Percentiles rank a stretch among this genome's conserved stretches.
Conservation (phyloP, 202 grass and related monocot species). For the Schoenoplectus triqueter region DNA sequence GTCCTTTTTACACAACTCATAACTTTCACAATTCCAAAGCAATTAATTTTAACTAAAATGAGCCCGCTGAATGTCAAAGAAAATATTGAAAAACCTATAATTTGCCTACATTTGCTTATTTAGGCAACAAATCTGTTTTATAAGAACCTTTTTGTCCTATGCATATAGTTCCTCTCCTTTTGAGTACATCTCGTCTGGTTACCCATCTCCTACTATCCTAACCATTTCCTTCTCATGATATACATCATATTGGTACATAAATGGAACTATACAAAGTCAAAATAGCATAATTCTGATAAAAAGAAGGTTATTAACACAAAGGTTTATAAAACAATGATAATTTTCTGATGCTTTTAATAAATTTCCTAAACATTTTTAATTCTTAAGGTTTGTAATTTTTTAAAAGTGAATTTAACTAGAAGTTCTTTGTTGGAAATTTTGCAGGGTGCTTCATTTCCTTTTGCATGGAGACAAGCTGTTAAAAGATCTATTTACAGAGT, state of each 20-base stretch:
- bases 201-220: conserved; percentile 23
- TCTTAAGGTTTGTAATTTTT: not conserved
- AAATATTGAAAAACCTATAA: not conserved
- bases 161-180: not conserved
- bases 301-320: not conserved
- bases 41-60: no score
- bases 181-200: not conserved
- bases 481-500: conserved; percentile 86
- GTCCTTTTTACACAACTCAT: not conserved
- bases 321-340: not conserved
- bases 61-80: not conserved
- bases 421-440: conserved; percentile 47
- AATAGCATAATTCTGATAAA: conserved; percentile 5
- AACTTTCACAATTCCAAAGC: not conserved
- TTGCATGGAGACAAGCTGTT: conserved; percentile 84
- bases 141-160: not conserved
- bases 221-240: conserved; percentile 24
- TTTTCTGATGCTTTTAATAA: not conserved
- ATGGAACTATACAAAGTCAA: not conserved
- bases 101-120: not conserved
- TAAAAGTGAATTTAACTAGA: conserved; percentile 44
- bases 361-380: not conserved
- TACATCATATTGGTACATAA: not conserved
- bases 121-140: not conserved
- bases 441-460: conserved; percentile 98